Evolutionary conservation across 2,329 filamentous ascomycete genomes (phyloP).

Genomic region (Nemania sp.): DNA sequence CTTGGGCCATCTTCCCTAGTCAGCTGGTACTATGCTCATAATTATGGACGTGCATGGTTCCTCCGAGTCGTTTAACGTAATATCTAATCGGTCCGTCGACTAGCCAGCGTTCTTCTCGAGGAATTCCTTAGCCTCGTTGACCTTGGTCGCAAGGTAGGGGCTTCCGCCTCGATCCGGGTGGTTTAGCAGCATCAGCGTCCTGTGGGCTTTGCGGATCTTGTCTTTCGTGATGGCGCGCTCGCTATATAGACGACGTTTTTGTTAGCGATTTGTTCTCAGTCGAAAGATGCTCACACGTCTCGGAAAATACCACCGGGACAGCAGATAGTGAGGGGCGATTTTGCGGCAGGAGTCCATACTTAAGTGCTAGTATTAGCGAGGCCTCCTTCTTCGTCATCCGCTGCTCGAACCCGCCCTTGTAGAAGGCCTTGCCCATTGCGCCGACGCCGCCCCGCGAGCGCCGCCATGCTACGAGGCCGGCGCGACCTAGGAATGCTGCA

Average conservation of each 20-base stretch:
- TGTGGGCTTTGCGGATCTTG: constrained; percentile 94
- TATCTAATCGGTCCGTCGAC: neutral
- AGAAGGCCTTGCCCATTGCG: constrained; percentile 89
- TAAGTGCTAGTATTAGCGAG: constrained; percentile 87
- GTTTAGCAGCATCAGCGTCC: constrained; percentile 95
- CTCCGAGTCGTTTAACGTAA: neutral
- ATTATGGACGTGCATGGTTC: neutral
- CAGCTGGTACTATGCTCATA: constrained; percentile 3
- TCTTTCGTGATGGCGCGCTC: constrained; percentile 91
- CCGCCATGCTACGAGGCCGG: constrained; percentile 88
- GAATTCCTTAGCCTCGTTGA: constrained; percentile 98
- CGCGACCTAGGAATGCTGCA: constrained; percentile 78
- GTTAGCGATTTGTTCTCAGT: constrained; percentile 21
- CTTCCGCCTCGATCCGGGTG: constrained; percentile 97
- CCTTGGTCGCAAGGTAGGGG: constrained; percentile 95
- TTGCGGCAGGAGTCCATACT: constrained; percentile 71
- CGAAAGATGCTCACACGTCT: too few relatives aligned
- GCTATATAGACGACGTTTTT: constrained; percentile 66
- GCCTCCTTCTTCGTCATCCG: constrained; percentile 96
- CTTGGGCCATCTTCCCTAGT: neutral
- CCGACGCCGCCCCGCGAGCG: constrained; percentile 82
- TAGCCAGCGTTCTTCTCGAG: constrained; percentile 76
- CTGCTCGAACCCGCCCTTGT: constrained; percentile 98
- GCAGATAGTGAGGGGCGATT: too few relatives aligned
- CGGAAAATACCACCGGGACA: neutral